Evolutionary conservation across 805 yeast species (phyloP), one percentile per base, ranked within the genome.

Genomic region (Ogataea haglerorum): DNA sequence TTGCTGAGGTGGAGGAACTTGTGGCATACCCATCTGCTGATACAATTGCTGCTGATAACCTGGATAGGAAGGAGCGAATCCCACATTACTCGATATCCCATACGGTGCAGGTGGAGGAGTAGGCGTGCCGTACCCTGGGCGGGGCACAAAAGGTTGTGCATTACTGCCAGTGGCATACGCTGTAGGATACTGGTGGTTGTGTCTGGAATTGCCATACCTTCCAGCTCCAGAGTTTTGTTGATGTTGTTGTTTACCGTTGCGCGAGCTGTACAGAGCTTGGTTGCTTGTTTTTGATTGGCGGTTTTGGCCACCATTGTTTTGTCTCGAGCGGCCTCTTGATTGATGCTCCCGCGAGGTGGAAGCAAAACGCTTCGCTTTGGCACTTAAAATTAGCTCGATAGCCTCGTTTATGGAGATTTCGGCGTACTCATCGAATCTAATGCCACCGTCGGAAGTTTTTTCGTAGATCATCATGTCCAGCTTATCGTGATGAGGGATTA

Each of bases 361-460:
- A 15, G 53, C 55, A 18, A 46, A 52, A 26, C 54, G 57, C 43
- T 69, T 75, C 4, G 72, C 73, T 41, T 68, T 70, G 3, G 61
- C 51, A n/a, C 58, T 51, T 24, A 52, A 36, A 12, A 82, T 49
- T 15, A 84, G 62, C 34, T 78, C 78, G 10, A 82, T 73, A 0
- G 90, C 90, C 31, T 77, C 82, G 27, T 77, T 76, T 8, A 79
- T 65, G 3, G 80, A 78, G n/a, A 88, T 70, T 34, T 76, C 75
- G 3, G 82, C 72, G 55, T 88, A 89, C 56, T 89, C 96, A 54
- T 88, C 95, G 59, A 84, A 90, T 49, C 79, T 79, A 8, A 86
- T 77, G 12, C 85, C 85, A 6, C 89, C 90, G 52, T 79, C 82
- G 0, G 76, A 62, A 1, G 83, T 74, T 29, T 70, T 72, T 53